Conservation (phyloP, 1,284 basidiomycete species). For the Sporisorium sorghi region DNA sequence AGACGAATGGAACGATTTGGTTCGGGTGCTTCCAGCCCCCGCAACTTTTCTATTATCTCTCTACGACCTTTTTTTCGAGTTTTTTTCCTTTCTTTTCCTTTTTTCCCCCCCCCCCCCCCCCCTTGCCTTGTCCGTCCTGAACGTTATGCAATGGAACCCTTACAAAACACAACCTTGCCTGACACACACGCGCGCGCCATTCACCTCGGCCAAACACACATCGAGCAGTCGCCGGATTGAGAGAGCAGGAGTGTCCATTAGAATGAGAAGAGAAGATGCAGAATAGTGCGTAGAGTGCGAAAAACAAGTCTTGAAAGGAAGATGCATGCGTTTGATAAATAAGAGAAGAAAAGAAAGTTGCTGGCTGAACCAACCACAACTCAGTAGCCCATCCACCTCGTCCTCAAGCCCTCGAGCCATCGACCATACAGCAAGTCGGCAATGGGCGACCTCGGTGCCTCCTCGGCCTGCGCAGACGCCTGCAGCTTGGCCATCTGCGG, state of each 20-base stretch:
- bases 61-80: background rate
- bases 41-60: background rate
- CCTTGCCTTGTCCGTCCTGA: background rate
- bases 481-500: constrained; percentile 33
- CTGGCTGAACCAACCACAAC: background rate
- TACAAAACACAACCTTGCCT: too few species aligned
- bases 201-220: too few species aligned
- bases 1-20: constrained; percentile 48
- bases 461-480: constrained; percentile 34
- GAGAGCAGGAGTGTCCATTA: constrained; percentile 5
- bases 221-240: background rate
- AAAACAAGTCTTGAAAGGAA: constrained; percentile 2
- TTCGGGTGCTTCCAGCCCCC: constrained; percentile 42
- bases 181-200: too few species aligned
- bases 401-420: constrained; percentile 85
- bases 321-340: constrained; percentile 9
- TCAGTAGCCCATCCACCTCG: constrained; percentile 60
- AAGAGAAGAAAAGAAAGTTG: background rate
- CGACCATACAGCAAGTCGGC: constrained; percentile 93
- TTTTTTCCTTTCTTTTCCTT: background rate
- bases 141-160: constrained; percentile 6
- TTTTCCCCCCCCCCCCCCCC: too few species aligned
- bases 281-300: constrained; percentile 10
- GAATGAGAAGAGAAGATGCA: constrained; percentile 8
- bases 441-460: constrained; percentile 76